Percentiles rank a stretch among this genome's conserved stretches.
Conservation (phyloP, 352 stramenopile species). For the Globisporangium nodosum region DNA sequence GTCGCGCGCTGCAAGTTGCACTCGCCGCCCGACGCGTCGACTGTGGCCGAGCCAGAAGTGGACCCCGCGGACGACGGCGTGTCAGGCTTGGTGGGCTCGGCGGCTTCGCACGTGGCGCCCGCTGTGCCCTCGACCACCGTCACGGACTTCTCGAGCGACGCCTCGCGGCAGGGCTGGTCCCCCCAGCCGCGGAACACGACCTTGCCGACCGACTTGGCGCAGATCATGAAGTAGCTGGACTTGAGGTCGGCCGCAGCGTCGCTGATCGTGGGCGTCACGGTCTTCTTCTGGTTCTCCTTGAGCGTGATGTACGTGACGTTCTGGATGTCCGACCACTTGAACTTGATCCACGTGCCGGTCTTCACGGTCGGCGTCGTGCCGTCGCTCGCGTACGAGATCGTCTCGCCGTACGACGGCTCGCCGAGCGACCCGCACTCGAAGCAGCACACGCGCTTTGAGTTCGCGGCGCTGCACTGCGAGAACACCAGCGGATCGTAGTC, state of each 20-base stretch:
- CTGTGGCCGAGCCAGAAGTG: slow-evolving; percentile 6
- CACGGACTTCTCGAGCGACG: slow-evolving; percentile 42
- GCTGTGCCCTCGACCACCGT: slow-evolving; percentile 20
- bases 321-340: slow-evolving; percentile 37
- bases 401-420: slow-evolving; percentile 14
- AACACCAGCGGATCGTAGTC: slow-evolving; percentile 68
- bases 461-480: slow-evolving; percentile 31
- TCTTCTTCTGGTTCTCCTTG: slow-evolving; percentile 68
- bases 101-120: slow-evolving; percentile 10
- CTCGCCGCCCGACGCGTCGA: slow-evolving; percentile 19
- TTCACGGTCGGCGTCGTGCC: slow-evolving; percentile 47
- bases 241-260: slow-evolving; percentile 28
- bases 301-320: slow-evolving; percentile 73
- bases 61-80: slow-evolving; percentile 6
- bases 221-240: slow-evolving; percentile 60
- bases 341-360: slow-evolving; percentile 48
- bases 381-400: slow-evolving; percentile 23
- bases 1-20: slow-evolving; percentile 56
- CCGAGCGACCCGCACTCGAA: slow-evolving; percentile 54
- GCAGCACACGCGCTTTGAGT: slow-evolving; percentile 41
- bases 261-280: slow-evolving; percentile 21
- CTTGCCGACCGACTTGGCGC: slow-evolving; percentile 39
- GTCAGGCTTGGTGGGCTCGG: slow-evolving; percentile 4
- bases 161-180: slow-evolving; percentile 36
- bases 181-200: slow-evolving; percentile 66